Base-by-base conservation (phyloP, 441 rosid genomes). In the Jatropha multifida region DNA sequence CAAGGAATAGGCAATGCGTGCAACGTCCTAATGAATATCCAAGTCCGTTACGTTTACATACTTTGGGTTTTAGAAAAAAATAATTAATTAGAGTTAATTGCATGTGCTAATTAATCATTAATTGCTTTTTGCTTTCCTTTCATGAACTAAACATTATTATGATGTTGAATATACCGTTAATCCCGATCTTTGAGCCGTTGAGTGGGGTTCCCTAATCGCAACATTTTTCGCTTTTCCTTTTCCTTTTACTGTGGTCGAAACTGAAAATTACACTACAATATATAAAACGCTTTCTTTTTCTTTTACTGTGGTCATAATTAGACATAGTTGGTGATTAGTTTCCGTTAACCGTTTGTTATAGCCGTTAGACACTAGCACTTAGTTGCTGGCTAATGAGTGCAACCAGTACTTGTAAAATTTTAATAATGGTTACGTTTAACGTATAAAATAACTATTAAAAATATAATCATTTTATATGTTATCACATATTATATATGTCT, bases 61-160 rank as follows among this genome's bases (percentile, higher is more conserved):
- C 52, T 48, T 10, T 48, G 11, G 7, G 8, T 44, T 60, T 72
- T 71, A 49, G 0, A 7, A 48, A 48, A 48, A 3, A 23, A 5
- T 60, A 15, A n/a, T 51, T 40, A 20, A 4, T 65, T 40, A 26
- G 62, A 54, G n/a, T 26, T 54, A 20, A 13, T 38, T 62, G 52
- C 72, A 69, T 73, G 83, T 80, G 78, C 61, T 32, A 44, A 42
- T 69, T 48, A 70, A 74, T 80, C 64, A 77, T 80, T 76, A 11
- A 77, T 80, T 76, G 8, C 61, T 42, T 37, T 48, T 23, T 32
- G 14, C 26, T 17, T 13, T 51, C 37, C 68, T 3, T 26, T 42
- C 54, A 61, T 27, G 15, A 63, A 8, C 48, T 58, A 52, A 26
- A 66, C 72, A 78, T 76, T 46, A 77, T 77, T 77, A 73, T 74